These are phyloP conservation scores for Hordeum marinum DNA, from an alignment of 176 grass and related monocot species.

Conservation along the genomic window DNA sequence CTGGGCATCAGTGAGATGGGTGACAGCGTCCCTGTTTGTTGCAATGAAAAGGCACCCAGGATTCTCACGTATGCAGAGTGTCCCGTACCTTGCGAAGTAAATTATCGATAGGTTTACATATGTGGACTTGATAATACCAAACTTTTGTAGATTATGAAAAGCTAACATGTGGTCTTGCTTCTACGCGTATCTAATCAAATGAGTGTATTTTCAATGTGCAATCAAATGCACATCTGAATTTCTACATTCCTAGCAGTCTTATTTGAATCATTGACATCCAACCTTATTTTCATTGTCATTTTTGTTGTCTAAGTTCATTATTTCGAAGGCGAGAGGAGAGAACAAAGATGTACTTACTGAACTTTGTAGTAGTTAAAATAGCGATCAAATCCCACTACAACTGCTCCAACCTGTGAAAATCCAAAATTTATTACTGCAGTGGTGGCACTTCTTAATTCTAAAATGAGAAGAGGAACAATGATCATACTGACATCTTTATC, in stretches of 20 bases:
- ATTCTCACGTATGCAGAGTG: constrained; percentile 89
- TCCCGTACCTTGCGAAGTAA: constrained; percentile 65
- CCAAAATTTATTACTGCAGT: constrained; percentile 3
- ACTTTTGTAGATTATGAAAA: not conserved
- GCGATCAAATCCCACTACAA: constrained; percentile 95
- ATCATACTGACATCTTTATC: constrained; percentile 72
- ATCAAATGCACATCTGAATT: not conserved
- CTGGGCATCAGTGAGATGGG: constrained; percentile 98
- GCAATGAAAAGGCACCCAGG: constrained; percentile 95
- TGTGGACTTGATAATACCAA: not conserved
- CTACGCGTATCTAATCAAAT: not conserved
- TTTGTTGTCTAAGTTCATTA: not conserved
- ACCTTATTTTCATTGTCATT: not conserved
- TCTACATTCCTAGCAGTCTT: not conserved
- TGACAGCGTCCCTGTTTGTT: constrained; percentile 94
- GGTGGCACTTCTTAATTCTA: not conserved
- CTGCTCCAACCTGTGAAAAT: constrained; percentile 80
- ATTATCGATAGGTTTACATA: not conserved
- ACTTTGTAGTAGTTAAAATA: constrained; percentile 99
- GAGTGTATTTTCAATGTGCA: not conserved
- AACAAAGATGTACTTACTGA: constrained; percentile 64
- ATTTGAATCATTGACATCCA: not conserved
- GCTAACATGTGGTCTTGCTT: not conserved
- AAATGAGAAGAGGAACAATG: not conserved
- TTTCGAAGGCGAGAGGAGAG: not conserved